phyloP scores from a whole-genome alignment of 352 stramenopile species.

The Pythium oligandrum region DNA sequence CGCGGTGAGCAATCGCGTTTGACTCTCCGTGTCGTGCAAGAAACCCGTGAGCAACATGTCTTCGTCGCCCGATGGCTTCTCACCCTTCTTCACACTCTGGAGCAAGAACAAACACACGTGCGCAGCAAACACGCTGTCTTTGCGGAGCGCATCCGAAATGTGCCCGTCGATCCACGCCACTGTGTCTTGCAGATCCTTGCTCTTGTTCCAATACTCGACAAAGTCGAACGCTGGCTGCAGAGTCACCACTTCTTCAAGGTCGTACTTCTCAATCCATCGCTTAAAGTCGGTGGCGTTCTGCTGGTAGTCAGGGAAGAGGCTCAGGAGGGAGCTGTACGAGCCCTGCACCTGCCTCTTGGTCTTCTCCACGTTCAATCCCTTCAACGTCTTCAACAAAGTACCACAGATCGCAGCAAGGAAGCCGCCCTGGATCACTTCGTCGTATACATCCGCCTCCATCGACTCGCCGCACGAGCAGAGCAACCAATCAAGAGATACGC shows the following conservation, averaged over 20 bases:
- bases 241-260: slow-evolving; percentile 45
- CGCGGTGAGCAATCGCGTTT: slow-evolving; percentile 52
- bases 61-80: slow-evolving; percentile 49
- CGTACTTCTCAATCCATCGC: slow-evolving; percentile 64
- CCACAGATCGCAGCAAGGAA: slow-evolving; percentile 56
- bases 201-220: slow-evolving; percentile 37
- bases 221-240: slow-evolving; percentile 58
- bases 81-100: slow-evolving; percentile 37
- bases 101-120: slow-evolving; percentile 71
- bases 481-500: slow-evolving; percentile 69
- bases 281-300: slow-evolving; percentile 48
- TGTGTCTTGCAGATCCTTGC: slow-evolving; percentile 40
- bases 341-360: slow-evolving; percentile 42
- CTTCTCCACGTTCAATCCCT: slow-evolving; percentile 32
- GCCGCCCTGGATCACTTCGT: slow-evolving; percentile 66
- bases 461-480: slow-evolving; percentile 38
- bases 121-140: slow-evolving; percentile 54
- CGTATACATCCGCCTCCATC: slow-evolving; percentile 49
- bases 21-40: slow-evolving; percentile 54
- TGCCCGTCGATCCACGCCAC: slow-evolving; percentile 53
- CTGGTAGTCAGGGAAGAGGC: slow-evolving; percentile 48
- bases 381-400: slow-evolving; percentile 42
- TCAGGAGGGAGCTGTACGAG: slow-evolving; percentile 52
- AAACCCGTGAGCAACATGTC: slow-evolving; percentile 74
- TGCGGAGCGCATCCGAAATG: slow-evolving; percentile 40